Conservation (phyloP, 345 rosid genomes). For the Hevea brasiliensis region DNA sequence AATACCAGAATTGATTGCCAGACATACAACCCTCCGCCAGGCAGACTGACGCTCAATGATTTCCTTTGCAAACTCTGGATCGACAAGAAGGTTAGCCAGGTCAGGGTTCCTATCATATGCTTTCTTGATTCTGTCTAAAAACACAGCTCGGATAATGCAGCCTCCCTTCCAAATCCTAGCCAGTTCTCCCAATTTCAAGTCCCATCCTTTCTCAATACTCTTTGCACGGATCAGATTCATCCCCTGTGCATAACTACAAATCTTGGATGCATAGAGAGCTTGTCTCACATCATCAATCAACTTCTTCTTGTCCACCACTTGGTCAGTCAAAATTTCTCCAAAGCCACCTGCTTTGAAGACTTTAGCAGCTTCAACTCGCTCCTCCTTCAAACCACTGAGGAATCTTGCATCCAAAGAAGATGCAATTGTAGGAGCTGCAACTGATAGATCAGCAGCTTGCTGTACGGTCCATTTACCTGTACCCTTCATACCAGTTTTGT, state of each 20-base stretch:
- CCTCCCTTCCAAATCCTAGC: conserved; percentile 99
- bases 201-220: conserved; percentile 88
- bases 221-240: conserved; percentile 95
- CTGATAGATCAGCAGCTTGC: conserved; percentile 94
- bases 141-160: conserved; percentile 88
- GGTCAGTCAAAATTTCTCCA: conserved; percentile 57
- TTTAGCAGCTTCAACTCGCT: conserved; percentile 81
- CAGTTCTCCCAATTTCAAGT: conserved; percentile 80
- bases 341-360: conserved; percentile 78
- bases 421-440: conserved; percentile 91
- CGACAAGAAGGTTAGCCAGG: conserved; percentile 84
- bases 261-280: conserved; percentile 92
- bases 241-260: conserved; percentile 96
- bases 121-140: conserved; percentile 92
- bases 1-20: conserved; percentile 82
- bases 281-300: conserved; percentile 82
- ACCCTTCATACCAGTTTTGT: conserved; percentile 98
- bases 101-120: conserved; percentile 90
- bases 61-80: conserved; percentile 96
- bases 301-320: conserved; percentile 73
- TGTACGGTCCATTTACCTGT: conserved; percentile 99
- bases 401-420: conserved; percentile 89
- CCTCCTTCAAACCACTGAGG: conserved; percentile 89
- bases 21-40: conserved; percentile 90
- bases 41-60: conserved; percentile 89